phyloP scores from a whole-genome alignment of 2,329 filamentous ascomycete species.

The Fusarium tjaetaba region DNA sequence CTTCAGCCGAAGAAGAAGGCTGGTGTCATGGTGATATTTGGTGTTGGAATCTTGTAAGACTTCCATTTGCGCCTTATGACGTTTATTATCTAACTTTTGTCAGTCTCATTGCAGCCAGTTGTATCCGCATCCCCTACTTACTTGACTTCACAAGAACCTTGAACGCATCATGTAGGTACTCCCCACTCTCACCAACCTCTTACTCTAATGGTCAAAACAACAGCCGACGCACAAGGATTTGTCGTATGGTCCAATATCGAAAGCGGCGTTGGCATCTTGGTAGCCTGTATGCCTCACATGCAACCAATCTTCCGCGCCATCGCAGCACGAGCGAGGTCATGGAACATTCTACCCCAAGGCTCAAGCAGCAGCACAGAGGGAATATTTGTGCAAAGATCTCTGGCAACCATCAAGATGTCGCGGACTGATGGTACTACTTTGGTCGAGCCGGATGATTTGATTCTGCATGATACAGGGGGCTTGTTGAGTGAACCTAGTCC shows the following conservation, averaged over 20 bases:
- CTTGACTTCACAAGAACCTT: not conserved
- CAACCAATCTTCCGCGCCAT: not conserved
- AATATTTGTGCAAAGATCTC: not conserved
- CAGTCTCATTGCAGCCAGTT: conserved; percentile 10
- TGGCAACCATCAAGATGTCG: not conserved
- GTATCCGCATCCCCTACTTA: not conserved
- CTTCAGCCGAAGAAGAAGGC: not conserved
- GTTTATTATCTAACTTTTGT: no score
- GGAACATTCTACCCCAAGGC: not conserved
- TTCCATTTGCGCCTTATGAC: no score
- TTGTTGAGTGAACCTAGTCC: not conserved
- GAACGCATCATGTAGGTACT: not conserved
- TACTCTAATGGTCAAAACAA: not conserved
- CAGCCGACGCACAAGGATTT: conserved; percentile 1
- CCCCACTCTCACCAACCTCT: fast-evolving
- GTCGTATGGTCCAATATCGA: conserved; percentile 9
- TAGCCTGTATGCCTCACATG: conserved; percentile 2
- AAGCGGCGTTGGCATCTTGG: not conserved
- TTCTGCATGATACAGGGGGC: not conserved
- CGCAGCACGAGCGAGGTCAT: not conserved
- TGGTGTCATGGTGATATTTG: not conserved
- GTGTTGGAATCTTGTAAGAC: conserved; percentile 1
- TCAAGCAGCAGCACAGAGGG: not conserved
- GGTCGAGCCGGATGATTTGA: not conserved
- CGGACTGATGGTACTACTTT: not conserved